Base-by-base conservation (phyloP, 1,284 basidiomycete genomes). In the Ganoderma sinense region DNA sequence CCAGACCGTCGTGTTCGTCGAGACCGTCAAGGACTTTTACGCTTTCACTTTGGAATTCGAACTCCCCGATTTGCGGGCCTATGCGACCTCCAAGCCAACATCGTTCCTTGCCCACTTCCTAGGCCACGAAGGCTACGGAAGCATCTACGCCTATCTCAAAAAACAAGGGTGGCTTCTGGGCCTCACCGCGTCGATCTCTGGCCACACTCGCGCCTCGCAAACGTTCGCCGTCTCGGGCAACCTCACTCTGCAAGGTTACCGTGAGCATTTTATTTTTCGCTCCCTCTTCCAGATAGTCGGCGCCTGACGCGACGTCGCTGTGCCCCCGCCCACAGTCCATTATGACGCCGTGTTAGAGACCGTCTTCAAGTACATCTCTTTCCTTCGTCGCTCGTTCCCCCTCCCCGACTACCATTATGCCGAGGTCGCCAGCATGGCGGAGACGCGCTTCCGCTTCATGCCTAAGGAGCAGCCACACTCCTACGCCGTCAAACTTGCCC, bases 41-140 rank as follows among this genome's bases (percentile, higher is more conserved):
- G 82, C 81, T 0, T 80, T 93, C 66, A 85, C 87, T 71, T 79
- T 93, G 59, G 80, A 83, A 2, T 91, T 91, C 81, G 84, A 84
- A 18, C 82, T 90, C 71, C 88, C 89, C 6, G 89, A 91, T 74
- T 84, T 91, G 70, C 78, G 80, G 4, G 83, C 85, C 3, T 81
- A 87, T 48, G 89, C 85, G 78, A 74, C 81, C 39, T 81, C 83
- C 53, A 88, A 85, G 83, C 91, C 91, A 0, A 84, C 83, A 7
- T 81, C 83, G 65, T 87, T 89, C 76, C 75, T 92, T n/a, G 83
- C 85, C 8, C 90, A 92, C 78, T 87, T 91, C 75, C 78, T 92
- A 61, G 91, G 91, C 0, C 91, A 93, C 78, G 91, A 93, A 78
- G 91, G 91, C 4, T 83, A 84, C 31, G 91, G 91, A 1, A 91